Evolutionary conservation across 768 basidiomycete genomes (phyloP).

Genomic region (Lentinula raphanica): DNA sequence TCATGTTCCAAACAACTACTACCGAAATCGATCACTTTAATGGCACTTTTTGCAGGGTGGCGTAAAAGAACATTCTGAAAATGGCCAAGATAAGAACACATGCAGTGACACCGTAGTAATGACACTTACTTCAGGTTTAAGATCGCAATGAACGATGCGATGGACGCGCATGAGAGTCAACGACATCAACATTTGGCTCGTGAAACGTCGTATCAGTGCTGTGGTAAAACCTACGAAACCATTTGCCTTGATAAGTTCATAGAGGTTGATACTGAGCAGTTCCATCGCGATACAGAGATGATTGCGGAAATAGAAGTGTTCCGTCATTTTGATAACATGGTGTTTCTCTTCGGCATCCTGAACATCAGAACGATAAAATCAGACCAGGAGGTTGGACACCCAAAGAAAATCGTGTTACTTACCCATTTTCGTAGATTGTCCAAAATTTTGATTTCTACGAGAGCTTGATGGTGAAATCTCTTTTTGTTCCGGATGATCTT

Average conservation of each 20-base stretch:
- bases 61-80: conserved; percentile 86
- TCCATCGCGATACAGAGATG: conserved; percentile 99
- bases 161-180: conserved; percentile 93
- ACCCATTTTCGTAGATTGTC: conserved; percentile 98
- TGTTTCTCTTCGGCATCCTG: conserved; percentile 97
- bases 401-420: conserved; percentile 22
- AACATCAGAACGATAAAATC: conserved; percentile 6
- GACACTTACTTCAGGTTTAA: conserved; percentile 86
- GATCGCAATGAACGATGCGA: conserved; percentile 96
- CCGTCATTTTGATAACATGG: conserved; percentile 96
- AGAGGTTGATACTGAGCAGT: conserved; percentile 94
- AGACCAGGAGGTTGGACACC: not conserved
- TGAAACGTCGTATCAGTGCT: conserved; percentile 89
- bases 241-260: conserved; percentile 98
- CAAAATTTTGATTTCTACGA: conserved; percentile 98
- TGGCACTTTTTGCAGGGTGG: conserved; percentile 92
- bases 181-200: conserved; percentile 90
- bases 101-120: conserved; percentile 13
- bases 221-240: conserved; percentile 98
- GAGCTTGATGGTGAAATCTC: conserved; percentile 94
- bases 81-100: not conserved
- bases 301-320: conserved; percentile 96
- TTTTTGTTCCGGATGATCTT: conserved; percentile 99
- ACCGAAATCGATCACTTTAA: conserved; percentile 99
- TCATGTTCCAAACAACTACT: conserved; percentile 98